Base-by-base conservation (phyloP, 2,329 filamentous ascomycete species). In the Sporothrix curviconia region DNA sequence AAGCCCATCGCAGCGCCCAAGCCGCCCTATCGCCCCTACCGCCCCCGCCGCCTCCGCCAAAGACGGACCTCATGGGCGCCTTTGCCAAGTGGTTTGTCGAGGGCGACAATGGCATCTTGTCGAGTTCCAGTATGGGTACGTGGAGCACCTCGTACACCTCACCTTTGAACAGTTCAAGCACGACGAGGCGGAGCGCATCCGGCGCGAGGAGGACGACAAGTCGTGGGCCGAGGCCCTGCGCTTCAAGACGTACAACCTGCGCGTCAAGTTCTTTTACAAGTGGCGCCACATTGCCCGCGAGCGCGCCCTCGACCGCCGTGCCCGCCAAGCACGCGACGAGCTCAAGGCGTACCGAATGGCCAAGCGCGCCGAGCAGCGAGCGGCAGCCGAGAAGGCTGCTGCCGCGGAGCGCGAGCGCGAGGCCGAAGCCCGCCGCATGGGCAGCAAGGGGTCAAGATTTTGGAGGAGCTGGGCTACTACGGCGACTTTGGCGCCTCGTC, bases 41-140 rank as follows among this genome's bases (percentile, higher is more conserved):
- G 3, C 42, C 42, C 1, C 34, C 24, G 6, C 24, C 53, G 3
- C 36, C 51, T 8, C 24, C 44, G 12, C 61, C 61, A 7, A 64
- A 67, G 37, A 60, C 69, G 24, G 77, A 82, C 58, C 64, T 71
- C 2, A 71, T 83, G 63, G 75, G 68, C 7, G 73, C 77, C 49
- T 77, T 84, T 30, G 74, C 78, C 0, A 73, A 71, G 25, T 84
- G 81, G 81, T 78, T 77, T 55, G 77, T 82, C 3, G 67, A 69
- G 12, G 81, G 77, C 32, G 81, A 84, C 57, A 67, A 70, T 15
- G 81, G 81, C 0, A 64, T 84, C 65, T 84, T 65, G 71, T 78
- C 7, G 73, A 80, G 12, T 78, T 84, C 42, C 67, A 76, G 55
- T 68, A 74, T 12, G 72, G 72, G 37, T 71, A 75, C 17, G 63